Evolutionary conservation across 352 stramenopile genomes (phyloP), one percentile per base, ranked within the genome.

Genomic region (Pythium sukuiense): DNA sequence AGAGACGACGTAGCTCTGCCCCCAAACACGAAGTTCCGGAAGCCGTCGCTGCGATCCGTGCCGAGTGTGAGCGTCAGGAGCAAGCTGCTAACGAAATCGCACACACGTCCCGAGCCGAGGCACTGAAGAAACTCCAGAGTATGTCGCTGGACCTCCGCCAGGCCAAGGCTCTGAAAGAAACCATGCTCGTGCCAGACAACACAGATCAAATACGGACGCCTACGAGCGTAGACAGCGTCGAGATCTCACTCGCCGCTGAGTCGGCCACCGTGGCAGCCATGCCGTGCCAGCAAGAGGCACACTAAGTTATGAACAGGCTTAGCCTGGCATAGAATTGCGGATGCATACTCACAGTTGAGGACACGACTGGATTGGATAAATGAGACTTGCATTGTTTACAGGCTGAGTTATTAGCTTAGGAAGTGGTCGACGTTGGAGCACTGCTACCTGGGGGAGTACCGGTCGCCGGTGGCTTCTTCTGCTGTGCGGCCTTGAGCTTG

Each of bases 401-500:
- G n/a, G 30, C 11, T 27, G n/a, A n/a, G 13, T 24, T 49, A 24
- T 14, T 26, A 16, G 8, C 14, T 48, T 29, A 52, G 18, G 45
- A 52, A 16, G 16, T 52, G 45, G 45, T 9, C 32, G 32, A 9
- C 32, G 32, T 24, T 48, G 35, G 5, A 39, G 35, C 48, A 35
- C 20, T 53, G 41, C 20, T 53, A 37, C 24, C 57, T 20, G 18
- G 27, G 63, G 33, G 52, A 57, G 37, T 35, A 48, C 6, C 33
- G 6, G 26, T 39, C 50, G n/a, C 45, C 30, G 13, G 12, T 12
- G 30, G 58, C 46, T 76, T 76, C 50, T 61, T 49, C 39, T 65
- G 56, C 54, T 76, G 71, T 46, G 74, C 76, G 4, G 59, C 58
- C 69, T 92, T 90, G 27, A 89, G 71, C 49, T 88, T 89, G 43